Percentiles rank a stretch among this genome's conserved stretches.
These are phyloP conservation scores for Mrakia frigida DNA, from an alignment of 768 basidiomycete genomes.

Conservation along the genomic window DNA sequence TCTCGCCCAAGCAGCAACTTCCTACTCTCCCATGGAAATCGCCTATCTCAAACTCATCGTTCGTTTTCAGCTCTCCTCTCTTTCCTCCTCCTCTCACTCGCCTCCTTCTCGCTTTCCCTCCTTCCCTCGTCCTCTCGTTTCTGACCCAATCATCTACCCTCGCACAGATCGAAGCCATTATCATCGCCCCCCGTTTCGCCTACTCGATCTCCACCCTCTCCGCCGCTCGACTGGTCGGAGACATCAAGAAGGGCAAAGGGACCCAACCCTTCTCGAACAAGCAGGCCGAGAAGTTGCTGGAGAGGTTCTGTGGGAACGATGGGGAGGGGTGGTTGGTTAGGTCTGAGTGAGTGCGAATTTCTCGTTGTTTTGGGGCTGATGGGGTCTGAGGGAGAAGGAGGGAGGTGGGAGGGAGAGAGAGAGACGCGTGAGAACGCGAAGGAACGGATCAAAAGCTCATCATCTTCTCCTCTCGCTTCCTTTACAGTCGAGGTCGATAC, in stretches of 20 bases:
- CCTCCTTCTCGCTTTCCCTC: background rate
- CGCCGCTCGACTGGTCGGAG: constrained; percentile 64
- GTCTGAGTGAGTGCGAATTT: constrained; percentile 69
- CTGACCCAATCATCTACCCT: background rate
- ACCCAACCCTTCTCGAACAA: constrained; percentile 60
- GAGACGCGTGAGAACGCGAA: background rate
- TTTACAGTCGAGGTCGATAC: constrained; percentile 55
- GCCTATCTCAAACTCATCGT: constrained; percentile 79
- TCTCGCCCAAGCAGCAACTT: constrained; percentile 76
- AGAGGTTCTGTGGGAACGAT: constrained; percentile 72
- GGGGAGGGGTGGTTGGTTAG: constrained; percentile 44
- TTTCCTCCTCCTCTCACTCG: background rate
- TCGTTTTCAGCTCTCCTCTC: too few relatives aligned
- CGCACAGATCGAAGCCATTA: constrained; percentile 74
- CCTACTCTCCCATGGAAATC: constrained; percentile 72
- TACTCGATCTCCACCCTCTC: constrained; percentile 73
- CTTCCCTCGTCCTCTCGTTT: too few relatives aligned
- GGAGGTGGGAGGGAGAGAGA: too few relatives aligned
- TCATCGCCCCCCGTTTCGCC: constrained; percentile 67
- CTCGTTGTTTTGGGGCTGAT: constrained; percentile 38
- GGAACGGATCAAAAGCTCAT: background rate
- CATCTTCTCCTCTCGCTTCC: background rate
- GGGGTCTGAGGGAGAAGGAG: background rate
- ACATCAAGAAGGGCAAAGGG: constrained; percentile 49
- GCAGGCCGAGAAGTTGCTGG: constrained; percentile 65